phyloP scores from a whole-genome alignment of 2,329 filamentous ascomycete species.

The Didymellaceae sp. region DNA sequence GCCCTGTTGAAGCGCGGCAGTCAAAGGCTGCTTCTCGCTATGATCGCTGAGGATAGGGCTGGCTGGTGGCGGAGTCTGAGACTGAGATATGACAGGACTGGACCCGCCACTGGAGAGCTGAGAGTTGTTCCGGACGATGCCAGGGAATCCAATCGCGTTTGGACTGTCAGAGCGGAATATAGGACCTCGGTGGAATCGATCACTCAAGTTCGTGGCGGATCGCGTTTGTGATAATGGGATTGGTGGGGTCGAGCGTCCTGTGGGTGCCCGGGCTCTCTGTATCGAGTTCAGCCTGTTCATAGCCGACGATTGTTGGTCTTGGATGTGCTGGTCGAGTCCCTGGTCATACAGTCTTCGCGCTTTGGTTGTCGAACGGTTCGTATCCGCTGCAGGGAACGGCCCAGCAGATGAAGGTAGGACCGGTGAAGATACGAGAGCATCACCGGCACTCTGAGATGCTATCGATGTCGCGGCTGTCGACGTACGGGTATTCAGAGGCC shows the following conservation, averaged over 20 bases:
- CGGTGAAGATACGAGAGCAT: conserved; percentile 44
- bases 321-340: conserved; percentile 76
- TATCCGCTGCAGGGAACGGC: conserved; percentile 42
- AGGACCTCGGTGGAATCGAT: conserved; percentile 51
- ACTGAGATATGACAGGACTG: conserved; percentile 49
- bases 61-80: conserved; percentile 60
- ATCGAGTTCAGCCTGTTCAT: conserved; percentile 82
- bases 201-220: conserved; percentile 57
- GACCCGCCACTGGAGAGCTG: conserved; percentile 41
- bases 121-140: conserved; percentile 44
- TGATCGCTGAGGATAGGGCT: conserved; percentile 76
- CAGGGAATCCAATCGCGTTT: conserved; percentile 50
- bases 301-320: conserved; percentile 79
- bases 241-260: conserved; percentile 60
- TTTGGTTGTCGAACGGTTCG: conserved; percentile 73
- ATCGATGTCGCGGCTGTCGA: conserved; percentile 91
- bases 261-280: conserved; percentile 61
- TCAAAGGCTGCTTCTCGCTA: conserved; percentile 69
- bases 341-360: conserved; percentile 82
- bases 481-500: conserved; percentile 68
- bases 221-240: conserved; percentile 51
- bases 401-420: conserved; percentile 29
- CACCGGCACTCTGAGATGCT: conserved; percentile 68
- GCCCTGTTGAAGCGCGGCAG: conserved; percentile 70
- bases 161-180: conserved; percentile 55